These are phyloP conservation scores for Raphanus raphanistrum DNA, from an alignment of 345 rosid species.

Conservation along the genomic window DNA sequence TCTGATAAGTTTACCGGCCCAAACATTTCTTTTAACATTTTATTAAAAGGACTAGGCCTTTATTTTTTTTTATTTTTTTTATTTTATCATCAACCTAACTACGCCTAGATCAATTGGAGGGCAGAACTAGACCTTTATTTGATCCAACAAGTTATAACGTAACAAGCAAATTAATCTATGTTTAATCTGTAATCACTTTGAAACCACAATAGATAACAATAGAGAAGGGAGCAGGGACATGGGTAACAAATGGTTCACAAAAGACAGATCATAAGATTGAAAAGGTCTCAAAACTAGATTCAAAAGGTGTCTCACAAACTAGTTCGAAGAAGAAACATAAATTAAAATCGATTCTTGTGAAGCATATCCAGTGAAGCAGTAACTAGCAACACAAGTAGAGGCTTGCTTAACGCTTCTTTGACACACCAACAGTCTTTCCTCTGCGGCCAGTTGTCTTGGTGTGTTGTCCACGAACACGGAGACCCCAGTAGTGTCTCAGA, in stretches of 20 bases:
- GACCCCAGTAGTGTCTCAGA: conserved; percentile 74
- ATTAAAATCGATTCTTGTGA: not conserved
- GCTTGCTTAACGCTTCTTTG: conserved; percentile 33
- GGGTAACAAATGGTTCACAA: not conserved
- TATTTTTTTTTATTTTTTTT: too few relatives aligned
- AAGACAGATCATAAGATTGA: not conserved
- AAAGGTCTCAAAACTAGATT: not conserved
- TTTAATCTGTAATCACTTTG: not conserved
- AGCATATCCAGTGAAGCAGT: not conserved
- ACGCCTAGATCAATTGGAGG: too few relatives aligned
- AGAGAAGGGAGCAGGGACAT: not conserved
- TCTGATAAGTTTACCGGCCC: too few relatives aligned
- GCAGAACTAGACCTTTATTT: too few relatives aligned
- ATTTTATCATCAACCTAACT: too few relatives aligned
- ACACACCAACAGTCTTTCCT: conserved; percentile 67
- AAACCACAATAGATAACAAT: not conserved
- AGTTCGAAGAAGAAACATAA: not conserved
- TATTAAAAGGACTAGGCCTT: too few relatives aligned
- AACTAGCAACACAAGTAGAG: not conserved
- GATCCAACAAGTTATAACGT: too few relatives aligned
- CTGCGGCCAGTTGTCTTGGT: conserved; percentile 64
- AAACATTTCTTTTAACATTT: too few relatives aligned
- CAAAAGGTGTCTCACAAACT: not conserved
- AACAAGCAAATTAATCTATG: too few relatives aligned
- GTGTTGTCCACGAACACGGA: conserved; percentile 64